phyloP scores from a whole-genome alignment of 2,329 filamentous ascomycete genomes.

The Penicillium psychrosexuale region DNA sequence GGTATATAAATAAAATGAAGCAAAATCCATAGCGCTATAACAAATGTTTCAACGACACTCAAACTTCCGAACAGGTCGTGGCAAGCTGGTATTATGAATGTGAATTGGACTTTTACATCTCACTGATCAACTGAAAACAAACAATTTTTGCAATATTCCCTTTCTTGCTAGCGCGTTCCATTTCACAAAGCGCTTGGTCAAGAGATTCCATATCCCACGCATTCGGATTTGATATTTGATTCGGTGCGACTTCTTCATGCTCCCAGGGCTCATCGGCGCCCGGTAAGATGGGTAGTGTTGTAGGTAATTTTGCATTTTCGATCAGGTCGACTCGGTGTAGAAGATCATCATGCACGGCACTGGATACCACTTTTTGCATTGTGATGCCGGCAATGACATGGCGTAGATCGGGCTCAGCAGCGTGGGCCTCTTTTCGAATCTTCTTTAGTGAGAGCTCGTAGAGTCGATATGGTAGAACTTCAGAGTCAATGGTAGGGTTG shows the following conservation, averaged over 20 bases:
- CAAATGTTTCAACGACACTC: neutral
- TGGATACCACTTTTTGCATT: slow-evolving; percentile 16
- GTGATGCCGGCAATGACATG: slow-evolving; percentile 21
- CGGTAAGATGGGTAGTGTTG: slow-evolving; percentile 9
- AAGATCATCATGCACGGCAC: slow-evolving; percentile 15
- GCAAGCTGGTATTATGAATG: neutral
- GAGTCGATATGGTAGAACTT: slow-evolving; percentile 22
- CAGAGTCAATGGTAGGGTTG: slow-evolving; percentile 14
- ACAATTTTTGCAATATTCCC: slow-evolving; percentile 15
- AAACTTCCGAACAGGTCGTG: neutral
- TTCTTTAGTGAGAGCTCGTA: slow-evolving; percentile 23
- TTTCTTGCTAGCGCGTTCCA: slow-evolving; percentile 15
- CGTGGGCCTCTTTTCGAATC: slow-evolving; percentile 21
- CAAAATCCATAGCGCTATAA: neutral
- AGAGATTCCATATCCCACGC: slow-evolving; percentile 16
- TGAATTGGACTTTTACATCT: slow-evolving; percentile 8
- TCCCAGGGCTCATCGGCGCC: slow-evolving; percentile 13
- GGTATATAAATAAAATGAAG: neutral
- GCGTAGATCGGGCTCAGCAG: slow-evolving; percentile 20
- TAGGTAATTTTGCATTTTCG: slow-evolving; percentile 5
- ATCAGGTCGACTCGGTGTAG: slow-evolving; percentile 13
- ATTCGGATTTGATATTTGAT: neutral
- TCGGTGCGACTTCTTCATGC: neutral
- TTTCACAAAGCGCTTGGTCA: slow-evolving; percentile 15
- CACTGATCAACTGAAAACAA: slow-evolving; percentile 20